phyloP scores from a whole-genome alignment of 441 rosid species.

The Adansonia rubrostipa region DNA sequence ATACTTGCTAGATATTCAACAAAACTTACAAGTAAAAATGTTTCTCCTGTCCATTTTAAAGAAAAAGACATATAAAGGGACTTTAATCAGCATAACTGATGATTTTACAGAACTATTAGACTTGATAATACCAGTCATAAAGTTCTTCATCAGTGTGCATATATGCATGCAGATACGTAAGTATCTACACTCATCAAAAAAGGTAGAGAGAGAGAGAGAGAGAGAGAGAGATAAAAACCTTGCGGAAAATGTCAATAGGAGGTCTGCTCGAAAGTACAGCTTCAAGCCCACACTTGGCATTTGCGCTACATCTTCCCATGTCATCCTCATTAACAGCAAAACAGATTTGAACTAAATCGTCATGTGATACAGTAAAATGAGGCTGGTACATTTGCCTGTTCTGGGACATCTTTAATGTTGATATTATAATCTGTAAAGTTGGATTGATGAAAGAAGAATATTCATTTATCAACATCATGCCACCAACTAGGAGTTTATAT shows the following conservation, averaged over 20 bases:
- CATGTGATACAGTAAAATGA: conserved; percentile 70
- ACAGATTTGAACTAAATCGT: conserved; percentile 63
- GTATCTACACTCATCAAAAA: background rate
- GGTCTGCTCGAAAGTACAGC: conserved; percentile 76
- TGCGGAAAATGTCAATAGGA: conserved; percentile 55
- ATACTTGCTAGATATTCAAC: background rate
- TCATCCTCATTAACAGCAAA: conserved; percentile 44
- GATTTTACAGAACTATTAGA: background rate
- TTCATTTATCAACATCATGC: conserved; percentile 48
- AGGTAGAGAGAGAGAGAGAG: background rate
- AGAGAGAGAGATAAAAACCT: conserved; percentile 46
- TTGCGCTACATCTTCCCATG: conserved; percentile 39
- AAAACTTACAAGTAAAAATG: background rate
- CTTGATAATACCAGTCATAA: background rate
- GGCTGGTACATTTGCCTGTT: conserved; percentile 73
- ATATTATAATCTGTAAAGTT: conserved; percentile 53
- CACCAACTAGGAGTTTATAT: conserved; percentile 56
- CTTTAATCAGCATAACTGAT: conserved; percentile 2
- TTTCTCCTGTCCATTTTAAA: background rate
- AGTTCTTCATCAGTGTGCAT: background rate
- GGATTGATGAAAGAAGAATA: conserved; percentile 47
- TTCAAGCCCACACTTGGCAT: conserved; percentile 63
- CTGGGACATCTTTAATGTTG: conserved; percentile 74
- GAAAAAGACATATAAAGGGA: background rate
- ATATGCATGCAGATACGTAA: background rate